Conservation (phyloP, 176 grass and related monocot genomes). For the Zea luxurians region DNA sequence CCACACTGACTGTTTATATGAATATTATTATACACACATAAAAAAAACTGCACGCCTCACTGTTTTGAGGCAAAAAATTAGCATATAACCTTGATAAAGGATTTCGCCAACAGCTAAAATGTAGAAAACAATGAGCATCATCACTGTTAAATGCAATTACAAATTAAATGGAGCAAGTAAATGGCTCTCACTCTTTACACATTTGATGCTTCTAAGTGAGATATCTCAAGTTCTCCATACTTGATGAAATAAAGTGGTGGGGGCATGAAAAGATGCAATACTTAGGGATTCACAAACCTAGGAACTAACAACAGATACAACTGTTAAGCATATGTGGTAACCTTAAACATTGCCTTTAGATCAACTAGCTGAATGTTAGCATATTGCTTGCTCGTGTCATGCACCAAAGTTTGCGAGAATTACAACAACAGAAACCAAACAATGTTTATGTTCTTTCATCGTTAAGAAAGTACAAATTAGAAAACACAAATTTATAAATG, state of each 20-base stretch:
- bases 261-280: neutral
- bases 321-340: neutral
- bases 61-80: neutral
- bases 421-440: neutral
- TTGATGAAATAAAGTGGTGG: neutral
- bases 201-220: neutral
- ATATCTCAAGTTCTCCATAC: neutral
- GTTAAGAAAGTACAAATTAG: neutral
- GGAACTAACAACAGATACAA: neutral
- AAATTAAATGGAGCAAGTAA: conserved; percentile 5
- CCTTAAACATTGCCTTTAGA: neutral
- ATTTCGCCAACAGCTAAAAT: conserved; percentile 11
- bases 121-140: neutral
- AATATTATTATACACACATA: neutral
- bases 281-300: neutral
- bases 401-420: neutral
- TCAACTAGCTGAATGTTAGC: neutral
- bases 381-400: neutral
- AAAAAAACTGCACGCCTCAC: neutral
- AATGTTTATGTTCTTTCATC: neutral
- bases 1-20: neutral
- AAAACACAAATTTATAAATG: neutral
- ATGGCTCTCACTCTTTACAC: neutral
- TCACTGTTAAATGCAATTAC: conserved; percentile 9
- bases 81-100: neutral